Evolutionary conservation across 257 asterid species (phyloP), one percentile per base, ranked within the genome.

Genomic region (Plantago major): DNA sequence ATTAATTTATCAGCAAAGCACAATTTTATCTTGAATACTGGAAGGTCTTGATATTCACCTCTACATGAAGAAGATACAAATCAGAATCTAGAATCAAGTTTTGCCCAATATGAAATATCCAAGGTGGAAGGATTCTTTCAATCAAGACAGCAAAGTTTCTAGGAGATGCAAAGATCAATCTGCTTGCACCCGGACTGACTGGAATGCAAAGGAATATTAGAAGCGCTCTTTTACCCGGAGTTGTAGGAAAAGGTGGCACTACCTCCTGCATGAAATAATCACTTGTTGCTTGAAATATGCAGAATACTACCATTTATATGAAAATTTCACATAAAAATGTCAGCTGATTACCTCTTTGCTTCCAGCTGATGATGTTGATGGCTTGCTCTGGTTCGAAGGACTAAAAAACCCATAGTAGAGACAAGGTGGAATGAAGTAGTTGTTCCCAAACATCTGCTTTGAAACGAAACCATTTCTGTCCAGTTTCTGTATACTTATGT

Each of bases 131-230:
- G 47, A 89, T 64, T 55, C 67, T 76, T 47, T 82, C 89, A 6
- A 84, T 9, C 94, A 81, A 82, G 65, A 84, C 84, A 1, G 77
- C 91, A 67, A 86, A 82, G 77, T 89, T 89, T 77, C 95, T 84
- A 9, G 95, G 89, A 52, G 82, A 44, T 7, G 67, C 74, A 70
- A 80, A 82, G 70, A 89, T 89, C 68, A 89, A 42, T 71, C 97
- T 84, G 91, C 97, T 86, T 42, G 84, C 55, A 22, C 97, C 95
- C 3, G 97, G 97, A 73, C 94, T 79, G 42, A 89, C 97, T 37
- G 97, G 97, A 68, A 86, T 67, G 66, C 95, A 86, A 58, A 66
- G 73, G 81, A 89, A 89, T 47, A 78, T 75, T 66, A 84, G 80
- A 53, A 77, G 44, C 3, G 69, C 70, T 68, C 49, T 78, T 65